Conservation (phyloP, 2,329 filamentous ascomycete genomes). For the Metarhizium album region DNA sequence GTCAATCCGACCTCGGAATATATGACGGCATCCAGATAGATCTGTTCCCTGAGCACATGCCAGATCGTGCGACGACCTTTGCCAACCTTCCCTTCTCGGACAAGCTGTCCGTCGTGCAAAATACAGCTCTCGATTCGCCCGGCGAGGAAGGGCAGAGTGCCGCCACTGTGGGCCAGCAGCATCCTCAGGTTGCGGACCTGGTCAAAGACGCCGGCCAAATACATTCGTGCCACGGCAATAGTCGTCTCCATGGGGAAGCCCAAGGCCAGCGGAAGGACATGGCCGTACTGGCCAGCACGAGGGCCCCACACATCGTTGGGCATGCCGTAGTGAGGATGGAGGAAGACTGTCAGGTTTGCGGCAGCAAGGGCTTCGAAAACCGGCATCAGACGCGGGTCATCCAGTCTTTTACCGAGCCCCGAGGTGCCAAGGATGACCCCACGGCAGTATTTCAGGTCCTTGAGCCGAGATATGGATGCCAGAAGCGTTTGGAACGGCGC, state of each 20-base stretch:
- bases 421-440: conserved; percentile 86
- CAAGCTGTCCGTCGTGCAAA: conserved; percentile 67
- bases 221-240: conserved; percentile 79
- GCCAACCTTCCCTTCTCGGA: conserved; percentile 46
- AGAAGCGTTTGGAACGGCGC: conserved; percentile 52
- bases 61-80: conserved; percentile 38
- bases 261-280: conserved; percentile 74
- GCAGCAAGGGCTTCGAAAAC: conserved; percentile 61
- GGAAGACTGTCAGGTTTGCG: conserved; percentile 58
- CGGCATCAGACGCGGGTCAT: conserved; percentile 63
- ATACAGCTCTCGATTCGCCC: conserved; percentile 84
- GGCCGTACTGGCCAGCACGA: conserved; percentile 63
- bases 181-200: conserved; percentile 57
- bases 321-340: conserved; percentile 88
- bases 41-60: conserved; percentile 55
- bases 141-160: conserved; percentile 79
- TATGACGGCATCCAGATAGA: conserved; percentile 81
- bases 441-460: conserved; percentile 54
- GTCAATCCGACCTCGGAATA: conserved; percentile 65
- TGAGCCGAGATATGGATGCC: conserved; percentile 53
- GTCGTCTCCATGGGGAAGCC: conserved; percentile 91
- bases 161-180: conserved; percentile 78
- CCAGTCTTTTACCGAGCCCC: conserved; percentile 68
- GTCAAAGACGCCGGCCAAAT: conserved; percentile 78
- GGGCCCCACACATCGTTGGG: conserved; percentile 72